Evolutionary conservation across 2,329 filamentous ascomycete species (phyloP).

Genomic region (Aspergillus sp.): DNA sequence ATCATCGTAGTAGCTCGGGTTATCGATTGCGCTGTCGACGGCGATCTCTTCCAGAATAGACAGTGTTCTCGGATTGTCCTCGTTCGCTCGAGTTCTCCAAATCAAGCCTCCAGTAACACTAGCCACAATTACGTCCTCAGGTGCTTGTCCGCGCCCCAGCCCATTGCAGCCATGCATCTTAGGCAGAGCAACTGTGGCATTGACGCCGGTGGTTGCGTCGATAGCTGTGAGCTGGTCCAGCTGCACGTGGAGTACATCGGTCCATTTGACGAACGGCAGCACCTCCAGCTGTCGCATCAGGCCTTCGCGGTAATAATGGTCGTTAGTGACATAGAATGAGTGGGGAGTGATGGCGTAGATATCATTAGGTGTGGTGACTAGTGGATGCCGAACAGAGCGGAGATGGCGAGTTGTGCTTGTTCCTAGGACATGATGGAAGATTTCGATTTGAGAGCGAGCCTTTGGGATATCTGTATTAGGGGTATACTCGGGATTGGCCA

Average conservation of each 20-base stretch:
- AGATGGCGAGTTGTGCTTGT: slow-evolving; percentile 51
- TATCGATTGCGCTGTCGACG: slow-evolving; percentile 57
- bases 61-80: slow-evolving; percentile 38
- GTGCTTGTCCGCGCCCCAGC: slow-evolving; percentile 53
- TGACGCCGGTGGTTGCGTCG: slow-evolving; percentile 42
- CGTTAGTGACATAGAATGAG: slow-evolving; percentile 64
- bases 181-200: slow-evolving; percentile 50
- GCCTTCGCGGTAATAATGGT: slow-evolving; percentile 60
- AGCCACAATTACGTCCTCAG: slow-evolving; percentile 38
- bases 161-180: slow-evolving; percentile 62
- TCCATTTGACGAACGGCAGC: slow-evolving; percentile 51
- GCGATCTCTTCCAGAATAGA: slow-evolving; percentile 49
- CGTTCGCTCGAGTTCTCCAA: slow-evolving; percentile 41
- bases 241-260: slow-evolving; percentile 53
- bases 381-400: slow-evolving; percentile 57
- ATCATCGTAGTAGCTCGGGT: slow-evolving; percentile 63
- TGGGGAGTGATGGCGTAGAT: slow-evolving; percentile 53
- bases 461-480: slow-evolving; percentile 35
- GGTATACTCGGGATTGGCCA: slow-evolving; percentile 53
- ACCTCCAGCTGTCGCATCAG: slow-evolving; percentile 55
- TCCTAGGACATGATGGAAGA: slow-evolving; percentile 60
- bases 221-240: slow-evolving; percentile 32
- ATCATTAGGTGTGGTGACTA: slow-evolving; percentile 65
- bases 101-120: slow-evolving; percentile 54
- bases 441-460: slow-evolving; percentile 59